Evolutionary conservation across 1,139 yeast species (phyloP).

Genomic region (Magnusiomyces tetraspermus): DNA sequence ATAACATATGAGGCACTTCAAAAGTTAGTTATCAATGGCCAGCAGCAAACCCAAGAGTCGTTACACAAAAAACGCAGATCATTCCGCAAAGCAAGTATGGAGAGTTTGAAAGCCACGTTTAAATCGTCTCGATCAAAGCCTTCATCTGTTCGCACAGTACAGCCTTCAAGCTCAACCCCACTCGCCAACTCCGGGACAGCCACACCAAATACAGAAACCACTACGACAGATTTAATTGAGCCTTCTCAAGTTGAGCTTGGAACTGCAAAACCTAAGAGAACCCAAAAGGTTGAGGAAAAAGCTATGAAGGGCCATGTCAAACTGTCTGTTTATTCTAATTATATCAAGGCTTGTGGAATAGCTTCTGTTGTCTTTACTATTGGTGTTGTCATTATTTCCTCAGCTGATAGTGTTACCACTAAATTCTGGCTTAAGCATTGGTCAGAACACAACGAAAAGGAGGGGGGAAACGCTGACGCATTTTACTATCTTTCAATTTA

Average conservation of each 20-base stretch:
- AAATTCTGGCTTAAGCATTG: constrained; percentile 89
- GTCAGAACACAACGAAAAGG: constrained; percentile 72
- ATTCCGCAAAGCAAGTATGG: constrained; percentile 61
- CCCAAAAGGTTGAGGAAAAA: constrained; percentile 41
- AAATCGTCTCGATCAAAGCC: neutral
- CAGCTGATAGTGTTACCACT: constrained; percentile 44
- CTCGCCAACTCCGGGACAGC: constrained; percentile 1
- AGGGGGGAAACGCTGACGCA: constrained; percentile 61
- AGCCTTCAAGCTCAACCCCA: neutral
- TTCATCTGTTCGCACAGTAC: neutral
- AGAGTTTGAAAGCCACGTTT: constrained; percentile 39
- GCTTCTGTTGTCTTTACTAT: constrained; percentile 46
- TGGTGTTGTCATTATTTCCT: constrained; percentile 35
- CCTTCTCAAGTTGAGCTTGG: neutral
- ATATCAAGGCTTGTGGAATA: constrained; percentile 82
- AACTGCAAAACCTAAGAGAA: constrained; percentile 19
- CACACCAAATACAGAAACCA: neutral
- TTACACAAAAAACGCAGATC: constrained; percentile 27
- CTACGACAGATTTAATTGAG: constrained; percentile 5
- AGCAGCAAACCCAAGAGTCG: neutral
- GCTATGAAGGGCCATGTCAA: constrained; percentile 83
- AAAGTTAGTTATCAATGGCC: too few species aligned
- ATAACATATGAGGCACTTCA: too few species aligned
- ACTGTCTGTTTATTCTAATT: constrained; percentile 68
- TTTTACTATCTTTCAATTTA: constrained; percentile 60